These are phyloP conservation scores for Backusella parvicylindrica DNA, from an alignment of 192 early-diverging fungal genomes.

Conservation along the genomic window DNA sequence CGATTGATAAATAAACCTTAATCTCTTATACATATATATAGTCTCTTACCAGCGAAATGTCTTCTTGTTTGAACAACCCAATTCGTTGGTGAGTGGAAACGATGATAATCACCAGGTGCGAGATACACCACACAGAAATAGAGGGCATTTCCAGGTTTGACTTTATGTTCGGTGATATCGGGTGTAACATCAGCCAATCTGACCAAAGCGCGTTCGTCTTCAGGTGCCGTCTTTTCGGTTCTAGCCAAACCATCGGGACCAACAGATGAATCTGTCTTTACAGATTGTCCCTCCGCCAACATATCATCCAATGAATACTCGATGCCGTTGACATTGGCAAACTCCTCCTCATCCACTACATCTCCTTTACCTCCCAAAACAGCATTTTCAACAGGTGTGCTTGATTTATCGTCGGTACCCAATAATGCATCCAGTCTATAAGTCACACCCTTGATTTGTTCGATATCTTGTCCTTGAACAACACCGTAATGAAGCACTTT, in stretches of 20 bases:
- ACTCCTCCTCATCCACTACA: constrained; percentile 72
- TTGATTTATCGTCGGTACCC: constrained; percentile 30
- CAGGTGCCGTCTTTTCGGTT: constrained; percentile 20
- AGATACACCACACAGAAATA: constrained; percentile 94
- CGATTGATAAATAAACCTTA: too few relatives aligned
- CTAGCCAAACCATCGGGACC: constrained; percentile 39
- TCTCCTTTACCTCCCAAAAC: background rate
- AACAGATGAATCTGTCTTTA: constrained; percentile 36
- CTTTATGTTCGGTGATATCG: constrained; percentile 22
- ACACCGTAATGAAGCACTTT: constrained; percentile 86
- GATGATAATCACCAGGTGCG: constrained; percentile 98
- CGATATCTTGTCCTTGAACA: constrained; percentile 72
- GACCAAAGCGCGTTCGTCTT: constrained; percentile 17
- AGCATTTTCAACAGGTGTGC: constrained; percentile 40
- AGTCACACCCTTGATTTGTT: constrained; percentile 92
- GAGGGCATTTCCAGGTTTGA: constrained; percentile 67
- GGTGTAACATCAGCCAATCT: constrained; percentile 20
- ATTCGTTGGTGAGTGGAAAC: constrained; percentile 96
- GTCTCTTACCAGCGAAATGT: constrained; percentile 82
- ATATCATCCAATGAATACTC: constrained; percentile 76
- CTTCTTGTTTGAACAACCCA: constrained; percentile 86
- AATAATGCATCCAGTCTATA: constrained; percentile 89
- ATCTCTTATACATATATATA: too few relatives aligned
- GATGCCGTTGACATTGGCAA: constrained; percentile 87
- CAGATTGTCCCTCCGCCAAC: constrained; percentile 42